Evolutionary conservation across 192 early-diverging fungal genomes (phyloP).

Genomic region (Powellomyces hirtus): DNA sequence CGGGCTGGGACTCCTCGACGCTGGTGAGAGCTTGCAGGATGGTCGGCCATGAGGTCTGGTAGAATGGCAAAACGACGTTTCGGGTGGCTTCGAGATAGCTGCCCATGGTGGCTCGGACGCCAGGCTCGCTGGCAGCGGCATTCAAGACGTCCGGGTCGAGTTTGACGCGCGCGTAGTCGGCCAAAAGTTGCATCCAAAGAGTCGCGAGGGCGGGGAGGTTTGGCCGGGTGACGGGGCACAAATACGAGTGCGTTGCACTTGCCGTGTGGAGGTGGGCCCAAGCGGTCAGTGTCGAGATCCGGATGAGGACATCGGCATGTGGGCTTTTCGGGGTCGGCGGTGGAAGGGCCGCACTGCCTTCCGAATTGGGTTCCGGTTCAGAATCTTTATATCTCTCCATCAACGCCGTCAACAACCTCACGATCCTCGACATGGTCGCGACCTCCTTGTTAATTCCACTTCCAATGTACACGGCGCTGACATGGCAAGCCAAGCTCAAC

Average conservation of each 20-base stretch:
- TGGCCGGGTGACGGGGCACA: constrained; percentile 63
- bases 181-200: constrained; percentile 61
- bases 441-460: constrained; percentile 86
- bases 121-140: constrained; percentile 14
- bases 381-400: constrained; percentile 69
- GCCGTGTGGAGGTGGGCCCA: constrained; percentile 79
- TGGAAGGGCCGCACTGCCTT: constrained; percentile 42
- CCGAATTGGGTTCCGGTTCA: constrained; percentile 15
- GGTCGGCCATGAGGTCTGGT: constrained; percentile 32
- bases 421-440: constrained; percentile 63
- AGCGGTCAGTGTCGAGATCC: constrained; percentile 70
- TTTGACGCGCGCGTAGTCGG: constrained; percentile 64
- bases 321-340: constrained; percentile 54
- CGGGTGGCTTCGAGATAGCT: constrained; percentile 58
- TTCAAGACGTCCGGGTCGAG: constrained; percentile 59
- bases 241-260: constrained; percentile 57
- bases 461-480: constrained; percentile 80
- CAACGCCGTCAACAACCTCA: constrained; percentile 67
- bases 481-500: constrained; percentile 70
- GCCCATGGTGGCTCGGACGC: constrained; percentile 13
- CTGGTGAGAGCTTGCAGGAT: constrained; percentile 40
- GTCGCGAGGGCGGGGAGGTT: constrained; percentile 36
- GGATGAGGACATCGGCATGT: constrained; percentile 78
- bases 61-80: constrained; percentile 63
- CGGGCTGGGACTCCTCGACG: constrained; percentile 23